These are phyloP conservation scores for Saitozyma sp. DNA, from an alignment of 768 basidiomycete genomes.

Conservation along the genomic window DNA sequence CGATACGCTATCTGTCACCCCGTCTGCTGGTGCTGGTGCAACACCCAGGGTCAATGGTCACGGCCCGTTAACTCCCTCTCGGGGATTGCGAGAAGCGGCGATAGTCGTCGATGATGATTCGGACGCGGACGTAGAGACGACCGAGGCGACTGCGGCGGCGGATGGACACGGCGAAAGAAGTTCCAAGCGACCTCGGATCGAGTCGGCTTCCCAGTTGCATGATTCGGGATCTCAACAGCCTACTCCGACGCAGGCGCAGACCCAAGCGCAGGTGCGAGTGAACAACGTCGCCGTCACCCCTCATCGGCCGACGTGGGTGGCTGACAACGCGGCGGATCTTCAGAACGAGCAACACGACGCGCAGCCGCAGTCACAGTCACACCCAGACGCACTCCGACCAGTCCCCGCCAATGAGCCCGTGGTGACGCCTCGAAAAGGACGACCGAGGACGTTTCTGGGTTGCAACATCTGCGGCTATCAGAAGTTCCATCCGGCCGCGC, in stretches of 20 bases:
- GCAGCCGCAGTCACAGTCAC: no score
- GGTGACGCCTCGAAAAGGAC: neutral
- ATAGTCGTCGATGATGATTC: slow-evolving; percentile 37
- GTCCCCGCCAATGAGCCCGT: neutral
- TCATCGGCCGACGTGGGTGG: neutral
- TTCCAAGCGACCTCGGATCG: no score
- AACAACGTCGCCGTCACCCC: neutral
- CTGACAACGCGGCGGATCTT: no score
- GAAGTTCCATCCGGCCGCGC: slow-evolving; percentile 58
- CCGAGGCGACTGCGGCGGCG: neutral
- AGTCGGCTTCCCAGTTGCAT: neutral
- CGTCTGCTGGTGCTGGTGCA: no score
- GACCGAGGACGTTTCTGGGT: slow-evolving; percentile 8
- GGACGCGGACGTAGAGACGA: slow-evolving; percentile 56
- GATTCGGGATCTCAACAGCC: neutral
- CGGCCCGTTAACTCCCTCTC: no score
- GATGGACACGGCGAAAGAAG: slow-evolving; percentile 14
- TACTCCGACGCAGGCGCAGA: neutral
- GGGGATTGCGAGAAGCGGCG: slow-evolving; percentile 7
- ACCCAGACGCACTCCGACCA: no score
- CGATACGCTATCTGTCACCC: no score
- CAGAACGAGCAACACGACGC: no score
- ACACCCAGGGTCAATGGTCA: no score
- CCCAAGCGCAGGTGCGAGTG: neutral
- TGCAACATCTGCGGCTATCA: slow-evolving; percentile 60